phyloP scores from a whole-genome alignment of 768 basidiomycete species.

The Vararia minispora region DNA sequence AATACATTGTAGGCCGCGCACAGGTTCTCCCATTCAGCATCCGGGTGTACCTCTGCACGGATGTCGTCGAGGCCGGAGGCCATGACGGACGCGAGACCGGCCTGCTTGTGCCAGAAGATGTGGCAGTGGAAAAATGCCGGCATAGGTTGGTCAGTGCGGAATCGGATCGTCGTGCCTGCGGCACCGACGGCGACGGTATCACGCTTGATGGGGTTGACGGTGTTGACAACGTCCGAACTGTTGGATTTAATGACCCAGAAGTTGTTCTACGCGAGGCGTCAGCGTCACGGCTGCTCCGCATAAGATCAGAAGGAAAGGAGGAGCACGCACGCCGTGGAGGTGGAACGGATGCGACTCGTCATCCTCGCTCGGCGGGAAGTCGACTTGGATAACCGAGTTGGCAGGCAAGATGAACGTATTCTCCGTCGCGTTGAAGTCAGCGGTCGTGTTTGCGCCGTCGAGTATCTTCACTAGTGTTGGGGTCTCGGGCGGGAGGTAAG shows the following conservation, averaged over 20 bases:
- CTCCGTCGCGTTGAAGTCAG: slow-evolving; percentile 34
- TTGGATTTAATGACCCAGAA: slow-evolving; percentile 31
- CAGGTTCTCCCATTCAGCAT: no score
- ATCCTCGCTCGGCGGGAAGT: slow-evolving; percentile 26
- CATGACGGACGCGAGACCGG: slow-evolving; percentile 31
- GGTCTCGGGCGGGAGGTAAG: no score
- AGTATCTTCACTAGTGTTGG: no score
- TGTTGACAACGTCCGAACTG: no score
- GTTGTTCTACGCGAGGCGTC: slow-evolving; percentile 20
- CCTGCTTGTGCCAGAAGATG: slow-evolving; percentile 42
- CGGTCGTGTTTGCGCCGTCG: no score
- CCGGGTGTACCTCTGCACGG: no score
- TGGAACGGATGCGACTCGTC: slow-evolving; percentile 34
- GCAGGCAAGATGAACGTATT: slow-evolving; percentile 35
- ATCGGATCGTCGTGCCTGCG: not conserved
- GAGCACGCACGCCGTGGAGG: slow-evolving; percentile 28
- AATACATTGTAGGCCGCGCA: no score
- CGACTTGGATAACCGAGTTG: slow-evolving; percentile 34
- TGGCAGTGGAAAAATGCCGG: slow-evolving; percentile 27
- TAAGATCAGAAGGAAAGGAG: not conserved
- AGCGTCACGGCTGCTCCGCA: slow-evolving; percentile 1
- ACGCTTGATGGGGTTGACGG: slow-evolving; percentile 1
- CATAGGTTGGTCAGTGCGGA: slow-evolving; percentile 17
- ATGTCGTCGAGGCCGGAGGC: no score
- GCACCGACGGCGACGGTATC: not conserved